Conservation (phyloP, 495 filamentous ascomycete species). For the Daldinia loculata region DNA sequence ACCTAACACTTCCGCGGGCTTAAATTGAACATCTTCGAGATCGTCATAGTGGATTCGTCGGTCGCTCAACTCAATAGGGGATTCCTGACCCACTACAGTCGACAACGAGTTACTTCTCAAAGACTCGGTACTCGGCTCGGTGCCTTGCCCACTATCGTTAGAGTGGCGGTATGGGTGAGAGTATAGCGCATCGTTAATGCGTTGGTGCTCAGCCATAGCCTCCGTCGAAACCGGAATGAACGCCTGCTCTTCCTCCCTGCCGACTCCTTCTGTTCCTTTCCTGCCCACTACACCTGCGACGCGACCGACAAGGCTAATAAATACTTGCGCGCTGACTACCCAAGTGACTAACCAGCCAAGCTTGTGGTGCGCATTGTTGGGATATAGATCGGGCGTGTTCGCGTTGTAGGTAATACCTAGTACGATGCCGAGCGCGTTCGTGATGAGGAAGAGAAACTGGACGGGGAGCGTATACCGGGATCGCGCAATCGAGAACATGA, state of each 20-base stretch:
- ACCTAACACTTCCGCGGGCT: constrained; percentile 46
- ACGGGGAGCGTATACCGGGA: constrained; percentile 76
- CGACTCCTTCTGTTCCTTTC: constrained; percentile 18
- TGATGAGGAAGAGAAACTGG: constrained; percentile 78
- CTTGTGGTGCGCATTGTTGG: constrained; percentile 87
- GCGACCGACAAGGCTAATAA: constrained; percentile 70
- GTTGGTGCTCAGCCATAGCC: constrained; percentile 70
- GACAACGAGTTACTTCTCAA: constrained; percentile 69
- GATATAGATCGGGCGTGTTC: constrained; percentile 87
- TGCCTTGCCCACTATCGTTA: constrained; percentile 89
- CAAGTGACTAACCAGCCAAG: constrained; percentile 87
- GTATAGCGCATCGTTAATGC: constrained; percentile 45
- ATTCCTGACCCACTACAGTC: constrained; percentile 61
- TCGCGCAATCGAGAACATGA: constrained; percentile 84
- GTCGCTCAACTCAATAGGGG: constrained; percentile 61
- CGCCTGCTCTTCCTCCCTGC: constrained; percentile 53
- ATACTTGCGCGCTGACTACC: constrained; percentile 71
- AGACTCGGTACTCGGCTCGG: constrained; percentile 74
- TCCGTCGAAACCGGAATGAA: constrained; percentile 76
- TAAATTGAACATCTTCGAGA: constrained; percentile 50
- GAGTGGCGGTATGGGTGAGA: constrained; percentile 72
- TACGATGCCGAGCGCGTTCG: constrained; percentile 76
- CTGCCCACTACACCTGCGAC: constrained; percentile 52
- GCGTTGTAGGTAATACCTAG: constrained; percentile 80
- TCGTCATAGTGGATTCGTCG: constrained; percentile 60